Base-by-base conservation (phyloP, 805 yeast species). In the Saccharomyces eubayanus region DNA sequence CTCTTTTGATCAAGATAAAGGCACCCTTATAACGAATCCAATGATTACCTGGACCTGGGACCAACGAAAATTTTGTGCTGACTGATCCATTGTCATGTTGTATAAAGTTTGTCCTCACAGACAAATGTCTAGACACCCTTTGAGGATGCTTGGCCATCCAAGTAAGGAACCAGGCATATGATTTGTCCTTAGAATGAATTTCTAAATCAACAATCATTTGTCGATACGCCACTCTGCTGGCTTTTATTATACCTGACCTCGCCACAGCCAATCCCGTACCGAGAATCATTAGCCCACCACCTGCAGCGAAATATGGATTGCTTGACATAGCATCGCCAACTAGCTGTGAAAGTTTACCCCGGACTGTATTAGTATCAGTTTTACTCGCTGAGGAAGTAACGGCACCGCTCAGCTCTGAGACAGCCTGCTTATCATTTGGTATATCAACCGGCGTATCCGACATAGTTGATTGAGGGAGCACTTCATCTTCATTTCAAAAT, bases 251-350 rank as follows among this genome's bases (percentile, higher is more conserved):
- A 1, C 89, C 89, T 54, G 80, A 83, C 50, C 96, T 75, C 0
- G 89, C 83, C 6, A 89, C 61, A 0, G 97, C 96, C 31, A 94
- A 70, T 0, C 84, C 85, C 0, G 96, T 90, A n/a, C 99, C 99
- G 2, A 94, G 74, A 3, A 91, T 74, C 99, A 94, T 94, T 45
- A 94, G 74, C 0, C 99, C 99, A 62, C 97, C 97, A 64, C 99
- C 99, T 0, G 98, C 99, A 1, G 97, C 94, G 74, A 94, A 92
- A 69, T 89, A 90, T n/a, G 97, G 98, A 67, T 92, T 92, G 40
- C 80, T 78, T 24, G 77, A 77, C 55, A 87, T 74, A 2, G 82
- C 79, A 53, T 81, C 82, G 46, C 78, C 70, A 62, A 82, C 71
- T 4, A 83, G 70, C 54, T 56, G 58, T 1, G 65, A 57, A 0